Evolutionary conservation across 2,329 filamentous ascomycete genomes (phyloP).

Genomic region (Pseudocercospora eumusae): DNA sequence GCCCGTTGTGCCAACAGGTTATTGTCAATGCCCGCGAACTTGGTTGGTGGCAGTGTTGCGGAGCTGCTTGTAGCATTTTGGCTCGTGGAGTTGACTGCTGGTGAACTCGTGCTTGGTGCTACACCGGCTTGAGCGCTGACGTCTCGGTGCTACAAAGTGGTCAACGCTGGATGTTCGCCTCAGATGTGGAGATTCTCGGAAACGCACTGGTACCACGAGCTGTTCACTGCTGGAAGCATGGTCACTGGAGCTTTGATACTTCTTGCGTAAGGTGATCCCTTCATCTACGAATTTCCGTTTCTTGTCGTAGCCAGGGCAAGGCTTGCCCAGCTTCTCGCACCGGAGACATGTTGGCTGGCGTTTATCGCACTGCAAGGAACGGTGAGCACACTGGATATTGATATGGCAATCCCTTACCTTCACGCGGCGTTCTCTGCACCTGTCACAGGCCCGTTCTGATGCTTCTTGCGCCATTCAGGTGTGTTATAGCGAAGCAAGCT

Average conservation of each 20-base stretch:
- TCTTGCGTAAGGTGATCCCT: constrained; percentile 37
- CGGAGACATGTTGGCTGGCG: constrained; percentile 36
- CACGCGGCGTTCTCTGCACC: constrained; percentile 40
- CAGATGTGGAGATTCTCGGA: constrained; percentile 1
- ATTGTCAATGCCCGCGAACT: constrained; percentile 5
- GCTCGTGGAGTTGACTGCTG: constrained; percentile 3
- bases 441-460: constrained; percentile 39
- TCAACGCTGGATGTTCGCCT: background rate
- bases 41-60: background rate
- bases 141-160: background rate
- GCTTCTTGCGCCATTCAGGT: constrained; percentile 32
- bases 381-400: background rate
- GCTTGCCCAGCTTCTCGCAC: constrained; percentile 41
- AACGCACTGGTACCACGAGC: constrained; percentile 3
- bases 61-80: background rate
- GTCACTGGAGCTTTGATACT: constrained; percentile 33
- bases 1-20: constrained; percentile 1
- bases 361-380: constrained; percentile 36
- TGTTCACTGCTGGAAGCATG: constrained; percentile 19
- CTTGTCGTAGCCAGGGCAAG: constrained; percentile 42
- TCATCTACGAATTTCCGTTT: constrained; percentile 42
- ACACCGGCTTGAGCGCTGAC: background rate
- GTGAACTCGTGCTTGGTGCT: constrained; percentile 3
- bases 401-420: constrained; percentile 31
- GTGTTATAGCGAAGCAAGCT: constrained; percentile 8